Conservation (phyloP, 768 basidiomycete species). For the Lactarius deliciosus region DNA sequence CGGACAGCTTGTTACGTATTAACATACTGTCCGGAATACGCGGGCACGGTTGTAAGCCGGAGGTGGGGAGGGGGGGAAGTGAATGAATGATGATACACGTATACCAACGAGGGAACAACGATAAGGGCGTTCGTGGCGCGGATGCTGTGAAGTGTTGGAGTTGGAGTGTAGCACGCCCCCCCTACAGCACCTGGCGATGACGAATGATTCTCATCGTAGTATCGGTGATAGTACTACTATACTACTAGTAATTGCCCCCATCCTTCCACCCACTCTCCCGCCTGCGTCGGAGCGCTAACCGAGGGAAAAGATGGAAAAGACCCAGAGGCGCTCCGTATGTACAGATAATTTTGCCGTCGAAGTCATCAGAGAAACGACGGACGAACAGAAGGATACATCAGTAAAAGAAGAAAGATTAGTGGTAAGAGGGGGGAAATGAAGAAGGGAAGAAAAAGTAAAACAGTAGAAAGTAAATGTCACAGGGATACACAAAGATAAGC, state of each 20-base stretch:
- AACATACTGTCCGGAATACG: constrained; percentile 9
- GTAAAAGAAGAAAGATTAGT: constrained; percentile 1
- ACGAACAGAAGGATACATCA: constrained; percentile 14
- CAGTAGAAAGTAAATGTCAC: constrained; percentile 1
- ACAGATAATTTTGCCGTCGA: constrained; percentile 26
- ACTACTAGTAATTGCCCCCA: constrained; percentile 19
- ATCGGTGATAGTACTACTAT: constrained; percentile 13
- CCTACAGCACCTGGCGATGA: background rate
- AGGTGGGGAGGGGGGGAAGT: background rate
- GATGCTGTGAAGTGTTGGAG: background rate
- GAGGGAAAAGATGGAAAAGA: background rate
- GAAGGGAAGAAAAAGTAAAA: background rate
- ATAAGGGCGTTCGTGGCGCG: background rate
- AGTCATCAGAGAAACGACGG: background rate
- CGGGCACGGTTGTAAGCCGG: constrained; percentile 18
- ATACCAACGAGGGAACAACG: background rate
- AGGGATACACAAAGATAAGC: background rate
- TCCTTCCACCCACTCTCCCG: background rate
- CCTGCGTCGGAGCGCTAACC: background rate
- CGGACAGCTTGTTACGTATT: background rate
- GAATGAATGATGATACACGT: background rate
- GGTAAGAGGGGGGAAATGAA: background rate
- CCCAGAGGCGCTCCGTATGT: constrained; percentile 10
- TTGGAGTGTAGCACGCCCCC: background rate
- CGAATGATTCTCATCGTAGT: background rate